Evolutionary conservation across 2,329 filamentous ascomycete genomes (phyloP), one percentile per base, ranked within the genome.

Genomic region (Lecanicillium sp.): DNA sequence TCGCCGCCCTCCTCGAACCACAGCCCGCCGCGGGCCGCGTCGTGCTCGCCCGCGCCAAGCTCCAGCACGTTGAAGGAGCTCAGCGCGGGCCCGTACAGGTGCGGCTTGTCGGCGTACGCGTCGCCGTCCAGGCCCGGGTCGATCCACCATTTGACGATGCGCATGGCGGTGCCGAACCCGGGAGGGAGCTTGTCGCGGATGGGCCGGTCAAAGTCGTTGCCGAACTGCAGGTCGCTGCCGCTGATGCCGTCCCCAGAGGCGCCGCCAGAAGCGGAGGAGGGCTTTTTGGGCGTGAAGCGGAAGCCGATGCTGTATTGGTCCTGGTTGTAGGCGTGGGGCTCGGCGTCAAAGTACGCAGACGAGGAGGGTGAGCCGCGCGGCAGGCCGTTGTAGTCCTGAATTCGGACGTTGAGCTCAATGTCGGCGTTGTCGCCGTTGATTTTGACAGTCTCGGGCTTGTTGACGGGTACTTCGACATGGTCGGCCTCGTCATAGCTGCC

Each of bases 121-220:
- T 98, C 90, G 9, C 90, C 90, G 8, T 96, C 89, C 0, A 98
- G 70, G 0, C 90, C 88, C 0, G 91, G 91, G 61, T 98, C 91
- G 41, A 97, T 85, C 71, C 83, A 87, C 86, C 87, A 94, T 57
- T 87, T 87, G 23, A 95, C 87, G 36, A 95, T 84, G 44, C 81
- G 83, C 66, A 96, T 81, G 0, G 90, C 90, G 9, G 87, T 84
- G 61, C 81, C 81, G 66, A 95, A 95, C 0, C 91, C 90, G 0
- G 88, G 87, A 0, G 93, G 91, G 2, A 98, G 73, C 14, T 83
- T 79, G 62, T 95, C 86, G 24, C 89, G 80, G 57, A 98, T 93
- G 0, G 93, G 88, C 43, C 86, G 80, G 60, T 95, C 90, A 62
- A 97, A 96, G 71, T 96, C 90, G 64, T 97, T 97, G 35, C 91